Conservation (phyloP, 2,329 filamentous ascomycete genomes). For the Aspergillus sp. region DNA sequence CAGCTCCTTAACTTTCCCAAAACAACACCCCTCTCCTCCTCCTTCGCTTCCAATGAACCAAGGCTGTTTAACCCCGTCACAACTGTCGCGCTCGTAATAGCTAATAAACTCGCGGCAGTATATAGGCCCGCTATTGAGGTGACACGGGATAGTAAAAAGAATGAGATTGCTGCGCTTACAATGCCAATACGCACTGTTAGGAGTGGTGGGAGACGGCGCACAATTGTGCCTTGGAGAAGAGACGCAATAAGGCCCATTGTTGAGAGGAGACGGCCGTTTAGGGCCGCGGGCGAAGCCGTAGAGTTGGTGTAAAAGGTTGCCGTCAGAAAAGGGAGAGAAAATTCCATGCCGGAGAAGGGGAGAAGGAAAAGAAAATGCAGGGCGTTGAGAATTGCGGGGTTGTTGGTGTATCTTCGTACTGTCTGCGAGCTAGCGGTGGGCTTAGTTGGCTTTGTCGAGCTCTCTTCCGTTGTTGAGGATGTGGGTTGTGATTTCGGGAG, state of each 20-base stretch:
- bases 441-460: background rate
- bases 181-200: slow-evolving; percentile 78
- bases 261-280: slow-evolving; percentile 83
- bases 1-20: slow-evolving; percentile 77
- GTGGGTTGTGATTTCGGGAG: slow-evolving; percentile 22
- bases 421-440: slow-evolving; percentile 12
- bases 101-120: slow-evolving; percentile 76
- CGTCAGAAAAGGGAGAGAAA: slow-evolving; percentile 95
- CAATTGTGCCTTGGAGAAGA: slow-evolving; percentile 89
- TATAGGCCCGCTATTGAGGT: slow-evolving; percentile 71
- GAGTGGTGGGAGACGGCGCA: slow-evolving; percentile 78
- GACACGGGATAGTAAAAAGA: slow-evolving; percentile 73
- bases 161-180: slow-evolving; percentile 72
- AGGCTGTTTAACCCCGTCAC: slow-evolving; percentile 91
- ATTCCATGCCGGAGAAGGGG: slow-evolving; percentile 98
- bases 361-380: slow-evolving; percentile 90
- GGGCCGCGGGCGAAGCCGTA: slow-evolving; percentile 56
- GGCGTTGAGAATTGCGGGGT: slow-evolving; percentile 75
- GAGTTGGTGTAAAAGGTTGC: slow-evolving; percentile 84
- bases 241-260: slow-evolving; percentile 90
- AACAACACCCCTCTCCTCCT: slow-evolving; percentile 79
- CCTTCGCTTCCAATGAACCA: slow-evolving; percentile 82
- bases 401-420: slow-evolving; percentile 67
- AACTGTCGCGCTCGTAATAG: slow-evolving; percentile 88
- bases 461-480: slow-evolving; percentile 16